Evolutionary conservation across 2,329 filamentous ascomycete genomes (phyloP), one percentile per base, ranked within the genome.

Genomic region (Trichophyton verrucosum): DNA sequence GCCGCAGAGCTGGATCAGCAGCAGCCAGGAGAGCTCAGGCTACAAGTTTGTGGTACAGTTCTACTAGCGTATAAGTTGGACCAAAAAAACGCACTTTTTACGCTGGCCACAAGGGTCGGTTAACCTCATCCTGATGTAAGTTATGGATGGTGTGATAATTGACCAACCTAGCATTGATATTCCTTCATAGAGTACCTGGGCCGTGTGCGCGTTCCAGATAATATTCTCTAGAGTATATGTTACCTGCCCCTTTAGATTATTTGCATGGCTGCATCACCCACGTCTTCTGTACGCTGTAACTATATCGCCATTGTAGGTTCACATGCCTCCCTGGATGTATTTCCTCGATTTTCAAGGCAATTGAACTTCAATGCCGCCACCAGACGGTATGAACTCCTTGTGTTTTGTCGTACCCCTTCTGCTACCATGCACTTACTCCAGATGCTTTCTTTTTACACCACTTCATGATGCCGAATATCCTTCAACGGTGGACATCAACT

Each of bases 1-100:
- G 77, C 15, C 68, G 77, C 15, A 69, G 74, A 58, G 78, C 78
- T 58, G 77, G 77, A 15, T 64, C 60, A n/a, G 68, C 69, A 22
- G 73, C 73, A 6, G 71, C 70, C 13, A 27, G 24, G 51, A 58
- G 42, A 20, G 51, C 56, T 51, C 22, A 13, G 46, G 46, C 20
- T 60, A 13, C 11, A 51, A 27, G 2, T 30, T 51, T 1, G 15
- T 51, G 20, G 8, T 5, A 15, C 20, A 15, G 8, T 51, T 51
- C 22, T 13, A 27, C 46, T 51, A 51, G 46, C 9, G 20, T 22
- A 51, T 38, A 24, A 51, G 46, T 5, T 27, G 46, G 13, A 27
- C 46, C 11, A 24, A 24, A 7, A 7, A 51, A 22, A 4, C 8
- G 8, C 3, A 13, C 20, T 9, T 27, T 49, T 5, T 15, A 9